Conservation (phyloP, 2,329 filamentous ascomycete species). For the Plectosphaerella plurivora region DNA sequence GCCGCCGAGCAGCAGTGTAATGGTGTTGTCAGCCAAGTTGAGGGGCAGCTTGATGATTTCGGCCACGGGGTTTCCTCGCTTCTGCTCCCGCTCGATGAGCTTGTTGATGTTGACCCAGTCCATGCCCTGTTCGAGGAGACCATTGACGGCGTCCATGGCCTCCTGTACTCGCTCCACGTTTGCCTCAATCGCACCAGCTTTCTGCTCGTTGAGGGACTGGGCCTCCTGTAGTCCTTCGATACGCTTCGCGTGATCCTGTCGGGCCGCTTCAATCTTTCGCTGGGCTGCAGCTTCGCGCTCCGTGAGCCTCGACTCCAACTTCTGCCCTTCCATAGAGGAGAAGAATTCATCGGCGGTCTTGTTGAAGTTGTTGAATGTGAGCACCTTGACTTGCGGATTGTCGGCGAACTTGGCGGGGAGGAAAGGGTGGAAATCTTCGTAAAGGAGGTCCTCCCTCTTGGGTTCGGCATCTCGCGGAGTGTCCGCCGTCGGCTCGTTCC, state of each 20-base stretch:
- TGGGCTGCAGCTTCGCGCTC: conserved; percentile 80
- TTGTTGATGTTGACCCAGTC: conserved; percentile 92
- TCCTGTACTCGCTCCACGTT: conserved; percentile 91
- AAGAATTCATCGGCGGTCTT: conserved; percentile 95
- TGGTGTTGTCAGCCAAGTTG: conserved; percentile 83
- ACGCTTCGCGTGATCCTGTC: conserved; percentile 76
- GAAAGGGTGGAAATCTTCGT: conserved; percentile 96
- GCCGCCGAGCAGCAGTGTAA: conserved; percentile 68
- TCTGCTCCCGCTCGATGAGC: conserved; percentile 83
- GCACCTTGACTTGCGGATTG: conserved; percentile 59
- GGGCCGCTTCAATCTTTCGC: conserved; percentile 80
- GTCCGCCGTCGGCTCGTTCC: conserved; percentile 10
- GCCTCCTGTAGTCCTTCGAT: conserved; percentile 78
- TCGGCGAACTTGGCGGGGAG: conserved; percentile 73
- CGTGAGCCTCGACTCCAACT: conserved; percentile 74
- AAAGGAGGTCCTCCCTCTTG: conserved; percentile 55
- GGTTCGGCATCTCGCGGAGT: conserved; percentile 14
- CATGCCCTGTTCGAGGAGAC: conserved; percentile 89
- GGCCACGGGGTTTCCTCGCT: conserved; percentile 76
- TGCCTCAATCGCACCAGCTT: conserved; percentile 84
- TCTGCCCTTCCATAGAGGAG: conserved; percentile 92
- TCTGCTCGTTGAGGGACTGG: conserved; percentile 79
- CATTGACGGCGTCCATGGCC: conserved; percentile 87
- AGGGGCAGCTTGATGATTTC: conserved; percentile 81
- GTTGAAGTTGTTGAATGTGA: conserved; percentile 84